Percentiles rank a stretch among this genome's conserved stretches.
These are phyloP conservation scores for Hortiboletus campestris DNA, from an alignment of 768 basidiomycete species.

Conservation along the genomic window DNA sequence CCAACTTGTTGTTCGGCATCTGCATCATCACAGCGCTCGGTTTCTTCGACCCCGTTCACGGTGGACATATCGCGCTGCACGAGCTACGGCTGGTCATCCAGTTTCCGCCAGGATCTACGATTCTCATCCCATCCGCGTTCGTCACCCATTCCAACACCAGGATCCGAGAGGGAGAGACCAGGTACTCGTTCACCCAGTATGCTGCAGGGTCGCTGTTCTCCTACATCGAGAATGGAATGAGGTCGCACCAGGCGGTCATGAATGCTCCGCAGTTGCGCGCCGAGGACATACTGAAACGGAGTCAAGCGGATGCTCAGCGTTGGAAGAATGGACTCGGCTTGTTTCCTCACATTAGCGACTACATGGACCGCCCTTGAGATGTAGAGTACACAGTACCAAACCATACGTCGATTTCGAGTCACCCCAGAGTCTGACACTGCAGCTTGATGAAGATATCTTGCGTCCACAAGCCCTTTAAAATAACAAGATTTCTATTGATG, in stretches of 20 bases:
- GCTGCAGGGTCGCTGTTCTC: not conserved
- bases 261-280: no score
- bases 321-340: no score
- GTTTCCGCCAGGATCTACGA: not conserved
- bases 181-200: conserved; percentile 13
- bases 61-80: not conserved
- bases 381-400: no score
- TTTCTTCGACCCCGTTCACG: accelerated
- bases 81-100: not conserved
- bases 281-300: no score
- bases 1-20: conserved; percentile 4
- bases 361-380: no score
- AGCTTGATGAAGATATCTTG: no score
- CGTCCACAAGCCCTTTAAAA: no score
- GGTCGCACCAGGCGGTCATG: not conserved
- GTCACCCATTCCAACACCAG: not conserved
- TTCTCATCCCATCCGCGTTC: not conserved
- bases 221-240: conserved; percentile 10
- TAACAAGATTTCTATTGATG: no score
- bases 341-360: no score
- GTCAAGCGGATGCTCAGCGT: no score
- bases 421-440: no score
- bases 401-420: no score
- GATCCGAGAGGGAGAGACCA: not conserved
- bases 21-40: conserved; percentile 3